These are phyloP conservation scores for Leishmania arabica DNA, from an alignment of 208 protist species.

Conservation along the genomic window DNA sequence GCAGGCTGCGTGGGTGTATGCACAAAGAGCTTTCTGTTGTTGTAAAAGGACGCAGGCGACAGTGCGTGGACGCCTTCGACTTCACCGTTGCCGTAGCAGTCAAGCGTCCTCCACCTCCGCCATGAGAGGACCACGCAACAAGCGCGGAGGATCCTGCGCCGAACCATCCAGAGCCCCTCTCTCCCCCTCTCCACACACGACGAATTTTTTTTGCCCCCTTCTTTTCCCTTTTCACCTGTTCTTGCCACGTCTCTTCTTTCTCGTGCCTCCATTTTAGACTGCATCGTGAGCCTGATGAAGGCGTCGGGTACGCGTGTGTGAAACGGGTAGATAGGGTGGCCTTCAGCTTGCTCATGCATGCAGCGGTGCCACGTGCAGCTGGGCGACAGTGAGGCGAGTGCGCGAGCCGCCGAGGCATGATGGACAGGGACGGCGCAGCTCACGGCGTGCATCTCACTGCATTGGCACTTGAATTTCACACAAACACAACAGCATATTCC, in stretches of 20 bases:
- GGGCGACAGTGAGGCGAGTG: not conserved
- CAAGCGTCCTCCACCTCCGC: not conserved
- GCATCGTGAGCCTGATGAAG: not conserved
- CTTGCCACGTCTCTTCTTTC: not conserved
- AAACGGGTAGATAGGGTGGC: not conserved
- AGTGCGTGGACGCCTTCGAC: not conserved
- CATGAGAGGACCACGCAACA: not conserved
- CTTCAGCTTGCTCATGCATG: not conserved
- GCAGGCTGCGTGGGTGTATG: not conserved
- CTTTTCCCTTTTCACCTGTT: not conserved
- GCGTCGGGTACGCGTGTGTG: not conserved
- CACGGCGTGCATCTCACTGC: not conserved
- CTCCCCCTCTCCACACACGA: not conserved
- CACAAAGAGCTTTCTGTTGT: not conserved
- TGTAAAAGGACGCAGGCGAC: not conserved
- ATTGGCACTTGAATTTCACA: not conserved
- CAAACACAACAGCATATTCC: not conserved
- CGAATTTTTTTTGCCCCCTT: constrained; percentile 13
- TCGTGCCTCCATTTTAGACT: not conserved
- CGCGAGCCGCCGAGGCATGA: not conserved
- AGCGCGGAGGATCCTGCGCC: not conserved
- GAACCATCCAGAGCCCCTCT: not conserved
- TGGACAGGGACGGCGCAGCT: not conserved
- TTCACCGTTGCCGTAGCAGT: not conserved
- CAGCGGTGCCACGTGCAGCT: not conserved